A percentile compares a stretch with the other conserved stretches of the same genome.
Evolutionary conservation across 2,329 filamentous ascomycete species (phyloP).

Genomic region (Microthyrium microscopicum): DNA sequence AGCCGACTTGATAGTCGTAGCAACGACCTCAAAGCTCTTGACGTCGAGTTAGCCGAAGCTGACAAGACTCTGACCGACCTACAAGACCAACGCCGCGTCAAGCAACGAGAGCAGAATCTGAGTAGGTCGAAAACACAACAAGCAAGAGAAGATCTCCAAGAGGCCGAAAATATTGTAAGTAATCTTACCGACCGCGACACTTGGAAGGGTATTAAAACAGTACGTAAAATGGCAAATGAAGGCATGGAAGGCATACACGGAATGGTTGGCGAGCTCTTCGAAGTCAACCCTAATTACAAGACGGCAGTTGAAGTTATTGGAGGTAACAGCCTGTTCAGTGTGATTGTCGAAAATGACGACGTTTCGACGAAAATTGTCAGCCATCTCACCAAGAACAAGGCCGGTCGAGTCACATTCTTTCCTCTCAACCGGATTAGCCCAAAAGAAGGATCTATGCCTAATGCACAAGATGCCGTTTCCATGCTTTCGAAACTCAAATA

Average conservation of each 20-base stretch:
- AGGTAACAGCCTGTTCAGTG: slow-evolving; percentile 85
- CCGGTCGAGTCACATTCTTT: slow-evolving; percentile 86
- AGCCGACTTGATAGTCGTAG: slow-evolving; percentile 64
- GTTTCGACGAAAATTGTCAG: slow-evolving; percentile 73
- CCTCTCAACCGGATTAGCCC: slow-evolving; percentile 68
- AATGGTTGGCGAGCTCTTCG: slow-evolving; percentile 81
- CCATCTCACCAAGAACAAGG: slow-evolving; percentile 58
- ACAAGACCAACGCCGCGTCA: slow-evolving; percentile 73
- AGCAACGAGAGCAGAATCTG: no score
- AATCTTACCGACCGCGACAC: slow-evolving; percentile 84
- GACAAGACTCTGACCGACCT: slow-evolving; percentile 65
- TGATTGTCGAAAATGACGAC: slow-evolving; percentile 80
- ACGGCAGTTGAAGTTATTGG: slow-evolving; percentile 86
- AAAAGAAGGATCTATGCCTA: slow-evolving; percentile 58
- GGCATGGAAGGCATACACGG: slow-evolving; percentile 80
- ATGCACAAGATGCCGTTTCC: slow-evolving; percentile 72
- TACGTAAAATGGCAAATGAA: slow-evolving; percentile 63
- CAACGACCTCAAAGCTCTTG: slow-evolving; percentile 53
- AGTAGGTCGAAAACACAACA: slow-evolving; percentile 78
- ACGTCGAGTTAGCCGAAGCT: slow-evolving; percentile 57
- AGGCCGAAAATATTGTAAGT: slow-evolving; percentile 60
- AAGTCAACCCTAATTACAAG: slow-evolving; percentile 69
- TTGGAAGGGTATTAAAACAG: slow-evolving; percentile 60
- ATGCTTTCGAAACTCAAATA: slow-evolving; percentile 74
- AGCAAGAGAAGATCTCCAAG: slow-evolving; percentile 62